Evolutionary conservation across 192 early-diverging fungal genomes (phyloP).

Genomic region (Geranomyces michiganensis): DNA sequence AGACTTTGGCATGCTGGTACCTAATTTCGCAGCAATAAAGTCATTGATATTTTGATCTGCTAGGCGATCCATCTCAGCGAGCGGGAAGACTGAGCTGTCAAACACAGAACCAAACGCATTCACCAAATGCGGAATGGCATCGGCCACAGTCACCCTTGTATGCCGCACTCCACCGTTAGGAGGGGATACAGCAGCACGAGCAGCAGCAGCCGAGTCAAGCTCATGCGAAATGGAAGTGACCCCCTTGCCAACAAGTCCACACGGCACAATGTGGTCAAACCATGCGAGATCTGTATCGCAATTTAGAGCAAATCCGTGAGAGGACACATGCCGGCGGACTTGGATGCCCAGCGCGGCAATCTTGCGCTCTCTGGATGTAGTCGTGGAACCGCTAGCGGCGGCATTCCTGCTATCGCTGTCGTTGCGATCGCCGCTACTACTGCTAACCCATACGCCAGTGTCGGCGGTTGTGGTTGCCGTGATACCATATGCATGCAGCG

Average conservation of each 20-base stretch:
- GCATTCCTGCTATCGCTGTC: too few species aligned
- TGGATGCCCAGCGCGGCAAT: slow-evolving; percentile 93
- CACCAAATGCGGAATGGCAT: slow-evolving; percentile 58
- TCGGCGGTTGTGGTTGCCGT: slow-evolving; percentile 66
- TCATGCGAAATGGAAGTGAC: slow-evolving; percentile 75
- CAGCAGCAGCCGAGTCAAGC: slow-evolving; percentile 1
- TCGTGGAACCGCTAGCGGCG: background rate
- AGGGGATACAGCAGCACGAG: background rate
- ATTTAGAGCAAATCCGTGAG: slow-evolving; percentile 94
- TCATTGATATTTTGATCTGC: slow-evolving; percentile 42
- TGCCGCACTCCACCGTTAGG: background rate
- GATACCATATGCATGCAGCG: slow-evolving; percentile 69
- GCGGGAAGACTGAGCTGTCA: slow-evolving; percentile 40
- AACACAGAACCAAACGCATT: slow-evolving; percentile 55
- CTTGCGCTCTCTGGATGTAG: slow-evolving; percentile 65
- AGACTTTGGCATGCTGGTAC: too few species aligned
- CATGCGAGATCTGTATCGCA: slow-evolving; percentile 86
- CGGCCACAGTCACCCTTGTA: slow-evolving; percentile 40
- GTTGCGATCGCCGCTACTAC: too few species aligned
- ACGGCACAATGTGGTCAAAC: slow-evolving; percentile 90
- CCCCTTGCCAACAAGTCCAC: slow-evolving; percentile 77
- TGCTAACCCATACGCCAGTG: slow-evolving; percentile 90
- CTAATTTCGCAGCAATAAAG: slow-evolving; percentile 19
- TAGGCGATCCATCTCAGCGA: slow-evolving; percentile 37
- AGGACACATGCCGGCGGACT: slow-evolving; percentile 82